These are phyloP conservation scores for Pythium vanterpoolii DNA, from an alignment of 352 stramenopile species.

Conservation along the genomic window DNA sequence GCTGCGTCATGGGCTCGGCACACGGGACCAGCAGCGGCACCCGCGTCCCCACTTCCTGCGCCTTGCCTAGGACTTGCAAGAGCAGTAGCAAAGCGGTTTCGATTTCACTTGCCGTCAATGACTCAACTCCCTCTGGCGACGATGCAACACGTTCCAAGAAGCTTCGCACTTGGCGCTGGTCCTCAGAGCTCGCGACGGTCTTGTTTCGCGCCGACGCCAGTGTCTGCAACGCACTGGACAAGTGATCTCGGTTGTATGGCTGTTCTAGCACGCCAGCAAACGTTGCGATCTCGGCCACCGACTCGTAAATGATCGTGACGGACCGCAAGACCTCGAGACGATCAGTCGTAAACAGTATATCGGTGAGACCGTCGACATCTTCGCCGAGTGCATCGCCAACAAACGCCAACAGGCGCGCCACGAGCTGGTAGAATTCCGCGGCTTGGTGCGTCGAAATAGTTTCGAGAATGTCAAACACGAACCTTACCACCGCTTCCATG, in stretches of 20 bases:
- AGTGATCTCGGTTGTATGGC: constrained; percentile 25
- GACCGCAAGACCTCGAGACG: constrained; percentile 35
- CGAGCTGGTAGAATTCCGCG: constrained; percentile 61
- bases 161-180: constrained; percentile 55
- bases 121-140: not conserved
- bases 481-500: constrained; percentile 38
- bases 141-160: constrained; percentile 27
- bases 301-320: constrained; percentile 51
- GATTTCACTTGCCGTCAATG: constrained; percentile 12
- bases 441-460: constrained; percentile 62
- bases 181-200: constrained; percentile 33
- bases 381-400: constrained; percentile 43
- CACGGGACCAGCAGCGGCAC: constrained; percentile 42
- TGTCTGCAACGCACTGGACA: constrained; percentile 27
- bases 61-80: constrained; percentile 42
- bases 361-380: constrained; percentile 31
- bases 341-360: constrained; percentile 39
- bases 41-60: constrained; percentile 32
- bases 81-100: constrained; percentile 37
- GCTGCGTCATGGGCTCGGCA: constrained; percentile 33
- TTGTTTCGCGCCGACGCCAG: constrained; percentile 41
- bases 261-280: constrained; percentile 43
- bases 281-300: constrained; percentile 36
- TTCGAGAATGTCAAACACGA: constrained; percentile 67
- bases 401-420: constrained; percentile 44